Evolutionary conservation across 352 stramenopile species (phyloP).

Genomic region (Elongisporangium prolatum): DNA sequence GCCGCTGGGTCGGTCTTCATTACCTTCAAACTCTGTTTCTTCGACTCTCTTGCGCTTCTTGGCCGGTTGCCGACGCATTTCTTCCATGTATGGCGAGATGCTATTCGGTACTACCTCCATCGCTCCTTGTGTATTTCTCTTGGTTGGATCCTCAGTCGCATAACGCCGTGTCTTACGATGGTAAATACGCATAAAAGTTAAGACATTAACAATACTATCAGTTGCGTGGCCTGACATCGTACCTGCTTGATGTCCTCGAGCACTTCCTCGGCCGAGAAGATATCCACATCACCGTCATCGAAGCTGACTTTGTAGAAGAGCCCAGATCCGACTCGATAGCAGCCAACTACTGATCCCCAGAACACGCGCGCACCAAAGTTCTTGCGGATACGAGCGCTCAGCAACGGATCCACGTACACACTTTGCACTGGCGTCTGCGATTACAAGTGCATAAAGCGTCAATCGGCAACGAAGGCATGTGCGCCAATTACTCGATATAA

Average conservation of each 20-base stretch:
- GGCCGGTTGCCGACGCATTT: constrained; percentile 16
- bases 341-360: constrained; percentile 55
- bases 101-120: not conserved
- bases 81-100: constrained; percentile 14
- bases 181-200: not conserved
- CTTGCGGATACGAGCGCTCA: constrained; percentile 53
- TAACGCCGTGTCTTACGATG: not conserved
- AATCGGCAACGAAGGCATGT: not conserved
- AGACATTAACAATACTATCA: not conserved
- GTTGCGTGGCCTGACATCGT: not conserved
- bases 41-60: constrained; percentile 38
- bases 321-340: constrained; percentile 43
- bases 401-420: constrained; percentile 14
- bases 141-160: not conserved
- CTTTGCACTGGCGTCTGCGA: constrained; percentile 15
- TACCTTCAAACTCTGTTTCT: not conserved
- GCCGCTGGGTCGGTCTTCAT: not conserved
- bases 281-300: constrained; percentile 78
- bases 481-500: not conserved
- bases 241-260: constrained; percentile 35
- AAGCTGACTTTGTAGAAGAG: constrained; percentile 81
- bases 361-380: constrained; percentile 64
- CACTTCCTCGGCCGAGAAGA: constrained; percentile 52
- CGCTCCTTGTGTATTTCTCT: not conserved
- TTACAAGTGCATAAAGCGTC: not conserved